phyloP scores from a whole-genome alignment of 495 filamentous ascomycete species.

The Friedmanniomyces endolithicus region DNA sequence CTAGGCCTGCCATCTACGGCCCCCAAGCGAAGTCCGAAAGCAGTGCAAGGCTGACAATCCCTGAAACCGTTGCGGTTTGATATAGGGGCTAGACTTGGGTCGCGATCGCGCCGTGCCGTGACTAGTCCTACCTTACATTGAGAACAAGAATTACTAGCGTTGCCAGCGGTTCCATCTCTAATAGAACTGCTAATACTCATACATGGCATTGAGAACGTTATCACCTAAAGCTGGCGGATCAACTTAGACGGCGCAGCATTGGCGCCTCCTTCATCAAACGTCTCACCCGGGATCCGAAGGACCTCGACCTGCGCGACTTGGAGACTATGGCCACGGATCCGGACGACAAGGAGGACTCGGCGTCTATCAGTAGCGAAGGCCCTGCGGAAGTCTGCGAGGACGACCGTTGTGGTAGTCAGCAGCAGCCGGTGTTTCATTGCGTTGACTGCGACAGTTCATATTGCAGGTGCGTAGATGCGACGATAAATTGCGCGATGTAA shows the following conservation, averaged over 20 bases:
- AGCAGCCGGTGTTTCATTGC: constrained; percentile 14
- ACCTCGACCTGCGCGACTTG: neutral
- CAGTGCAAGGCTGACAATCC: neutral
- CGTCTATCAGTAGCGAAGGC: constrained; percentile 1
- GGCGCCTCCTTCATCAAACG: neutral
- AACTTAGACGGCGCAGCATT: neutral
- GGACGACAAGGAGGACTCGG: constrained; percentile 5
- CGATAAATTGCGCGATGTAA: neutral
- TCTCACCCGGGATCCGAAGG: neutral
- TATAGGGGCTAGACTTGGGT: neutral
- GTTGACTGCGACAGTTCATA: constrained; percentile 21
- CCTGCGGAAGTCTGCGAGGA: constrained; percentile 15
- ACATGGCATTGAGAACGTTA: neutral
- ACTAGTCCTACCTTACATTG: neutral
- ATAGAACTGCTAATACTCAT: neutral
- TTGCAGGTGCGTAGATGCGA: constrained; percentile 4
- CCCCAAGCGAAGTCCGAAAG: no score
- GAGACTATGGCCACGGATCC: constrained; percentile 5
- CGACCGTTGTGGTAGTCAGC: constrained; percentile 11
- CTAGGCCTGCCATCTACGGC: no score
- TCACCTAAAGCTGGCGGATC: neutral
- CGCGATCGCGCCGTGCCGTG: neutral
- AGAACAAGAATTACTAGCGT: no score
- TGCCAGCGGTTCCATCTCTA: no score
- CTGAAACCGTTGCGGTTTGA: neutral